Evolutionary conservation across 345 rosid genomes (phyloP).

Genomic region (Salix suchowensis): DNA sequence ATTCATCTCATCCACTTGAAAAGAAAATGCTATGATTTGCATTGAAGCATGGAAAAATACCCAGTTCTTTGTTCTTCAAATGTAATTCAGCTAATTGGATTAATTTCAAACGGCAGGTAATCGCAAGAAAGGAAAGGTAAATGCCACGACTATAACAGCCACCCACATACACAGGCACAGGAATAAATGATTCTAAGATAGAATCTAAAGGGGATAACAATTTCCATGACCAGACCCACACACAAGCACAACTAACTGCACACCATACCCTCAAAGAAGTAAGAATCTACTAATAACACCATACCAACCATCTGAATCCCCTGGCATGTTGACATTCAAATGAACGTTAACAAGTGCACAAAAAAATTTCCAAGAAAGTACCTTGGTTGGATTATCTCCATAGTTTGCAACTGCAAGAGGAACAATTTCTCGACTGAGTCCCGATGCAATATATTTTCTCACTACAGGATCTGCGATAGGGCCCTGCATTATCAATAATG

Average conservation of each 20-base stretch:
- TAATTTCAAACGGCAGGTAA: too few relatives aligned
- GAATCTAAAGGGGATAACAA: background rate
- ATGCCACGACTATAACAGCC: background rate
- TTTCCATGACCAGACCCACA: background rate
- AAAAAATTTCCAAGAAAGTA: constrained; percentile 6
- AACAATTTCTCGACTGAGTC: constrained; percentile 68
- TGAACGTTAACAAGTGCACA: background rate
- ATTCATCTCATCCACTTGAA: background rate
- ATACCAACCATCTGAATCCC: background rate
- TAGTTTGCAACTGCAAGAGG: constrained; percentile 67
- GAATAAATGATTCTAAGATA: background rate
- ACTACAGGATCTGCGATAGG: constrained; percentile 51
- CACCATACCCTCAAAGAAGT: background rate
- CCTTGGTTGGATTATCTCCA: constrained; percentile 88
- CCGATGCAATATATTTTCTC: constrained; percentile 60
- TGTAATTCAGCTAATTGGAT: background rate
- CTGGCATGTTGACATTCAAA: background rate
- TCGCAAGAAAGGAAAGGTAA: background rate
- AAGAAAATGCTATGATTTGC: background rate
- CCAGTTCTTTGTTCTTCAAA: background rate
- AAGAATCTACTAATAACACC: background rate
- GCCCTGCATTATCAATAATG: constrained; percentile 40
- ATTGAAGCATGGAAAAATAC: background rate
- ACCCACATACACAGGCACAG: background rate
- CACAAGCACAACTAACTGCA: background rate